Percentiles rank a stretch among this genome's conserved stretches.
Conservation (phyloP, 1,139 yeast genomes). For the Lizanozyma gosingica region DNA sequence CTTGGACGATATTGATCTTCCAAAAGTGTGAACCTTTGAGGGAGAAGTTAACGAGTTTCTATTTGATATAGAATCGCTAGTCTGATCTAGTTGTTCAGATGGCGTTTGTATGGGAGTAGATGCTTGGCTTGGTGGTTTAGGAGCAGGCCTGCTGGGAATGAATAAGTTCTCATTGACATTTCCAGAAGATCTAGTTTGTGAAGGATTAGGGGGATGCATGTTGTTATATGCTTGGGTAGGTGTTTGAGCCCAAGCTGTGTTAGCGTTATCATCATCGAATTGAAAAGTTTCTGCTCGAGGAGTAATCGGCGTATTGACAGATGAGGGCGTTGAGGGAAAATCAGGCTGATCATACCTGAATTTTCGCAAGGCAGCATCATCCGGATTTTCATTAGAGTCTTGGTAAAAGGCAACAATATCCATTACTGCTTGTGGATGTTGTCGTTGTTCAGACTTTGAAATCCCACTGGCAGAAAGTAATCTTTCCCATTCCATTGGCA, state of each 20-base stretch:
- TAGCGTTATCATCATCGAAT: conserved; percentile 13
- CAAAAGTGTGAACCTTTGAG: conserved; percentile 13
- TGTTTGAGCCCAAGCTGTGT: background rate
- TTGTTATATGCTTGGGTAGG: conserved; percentile 1
- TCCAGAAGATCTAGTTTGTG: conserved; percentile 3
- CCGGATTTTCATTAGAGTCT: conserved; percentile 55
- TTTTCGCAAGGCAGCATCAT: conserved; percentile 66
- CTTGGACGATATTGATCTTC: conserved; percentile 33
- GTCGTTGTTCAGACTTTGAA: conserved; percentile 73
- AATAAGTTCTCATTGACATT: conserved; percentile 30
- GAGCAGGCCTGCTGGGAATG: conserved; percentile 64
- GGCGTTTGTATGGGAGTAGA: conserved; percentile 22
- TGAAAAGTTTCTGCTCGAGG: conserved; percentile 16
- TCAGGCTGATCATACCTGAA: conserved; percentile 31
- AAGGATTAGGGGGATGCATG: conserved; percentile 8
- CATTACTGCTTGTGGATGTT: conserved; percentile 90
- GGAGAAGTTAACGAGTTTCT: conserved; percentile 5
- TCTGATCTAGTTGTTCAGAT: background rate
- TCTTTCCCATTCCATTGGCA: conserved; percentile 89
- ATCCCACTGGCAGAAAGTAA: conserved; percentile 81
- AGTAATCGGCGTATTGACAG: conserved; percentile 16
- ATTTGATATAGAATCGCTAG: background rate
- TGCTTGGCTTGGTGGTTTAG: conserved; percentile 34
- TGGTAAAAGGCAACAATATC: conserved; percentile 87
- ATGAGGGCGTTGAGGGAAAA: conserved; percentile 14